These are phyloP conservation scores for Sphagnum fallax DNA, from an alignment of 228 moss, liverwort and hornwort genomes.

Conservation along the genomic window DNA sequence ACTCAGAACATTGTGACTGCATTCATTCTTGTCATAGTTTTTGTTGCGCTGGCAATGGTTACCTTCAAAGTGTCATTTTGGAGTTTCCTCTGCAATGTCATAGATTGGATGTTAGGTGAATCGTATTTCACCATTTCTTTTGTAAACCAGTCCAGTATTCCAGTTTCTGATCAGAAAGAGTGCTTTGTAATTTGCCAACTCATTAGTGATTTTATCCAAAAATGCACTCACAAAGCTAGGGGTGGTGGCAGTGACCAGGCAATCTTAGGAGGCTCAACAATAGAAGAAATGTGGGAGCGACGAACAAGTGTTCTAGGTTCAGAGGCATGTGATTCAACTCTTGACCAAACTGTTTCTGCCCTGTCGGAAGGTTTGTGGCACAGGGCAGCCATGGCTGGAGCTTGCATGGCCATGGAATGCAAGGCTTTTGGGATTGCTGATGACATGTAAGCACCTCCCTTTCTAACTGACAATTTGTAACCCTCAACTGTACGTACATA, in stretches of 20 bases:
- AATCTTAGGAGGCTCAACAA: constrained; percentile 38
- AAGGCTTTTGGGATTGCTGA: constrained; percentile 79
- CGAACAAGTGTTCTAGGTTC: constrained; percentile 48
- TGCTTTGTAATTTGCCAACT: background rate
- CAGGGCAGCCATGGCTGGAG: constrained; percentile 74
- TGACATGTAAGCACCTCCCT: constrained; percentile 47
- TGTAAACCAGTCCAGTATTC: too few relatives aligned
- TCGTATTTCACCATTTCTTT: too few relatives aligned
- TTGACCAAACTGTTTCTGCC: constrained; percentile 57
- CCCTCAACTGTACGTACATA: too few relatives aligned
- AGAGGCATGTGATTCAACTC: constrained; percentile 58
- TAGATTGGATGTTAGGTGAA: too few relatives aligned
- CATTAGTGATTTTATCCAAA: too few relatives aligned
- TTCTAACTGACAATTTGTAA: background rate
- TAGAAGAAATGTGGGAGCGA: constrained; percentile 65
- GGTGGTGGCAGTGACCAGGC: constrained; percentile 48
- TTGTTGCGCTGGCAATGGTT: too few relatives aligned
- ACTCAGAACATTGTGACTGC: too few relatives aligned
- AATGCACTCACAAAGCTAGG: too few relatives aligned
- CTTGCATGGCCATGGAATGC: constrained; percentile 54
- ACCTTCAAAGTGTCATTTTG: too few relatives aligned
- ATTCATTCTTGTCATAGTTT: too few relatives aligned
- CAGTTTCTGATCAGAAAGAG: too few relatives aligned
- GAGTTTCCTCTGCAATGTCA: too few relatives aligned
- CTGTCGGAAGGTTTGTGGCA: constrained; percentile 82